These are phyloP conservation scores for Barnettozyma hawaiiensis DNA, from an alignment of 1,139 yeast genomes.

Conservation along the genomic window DNA sequence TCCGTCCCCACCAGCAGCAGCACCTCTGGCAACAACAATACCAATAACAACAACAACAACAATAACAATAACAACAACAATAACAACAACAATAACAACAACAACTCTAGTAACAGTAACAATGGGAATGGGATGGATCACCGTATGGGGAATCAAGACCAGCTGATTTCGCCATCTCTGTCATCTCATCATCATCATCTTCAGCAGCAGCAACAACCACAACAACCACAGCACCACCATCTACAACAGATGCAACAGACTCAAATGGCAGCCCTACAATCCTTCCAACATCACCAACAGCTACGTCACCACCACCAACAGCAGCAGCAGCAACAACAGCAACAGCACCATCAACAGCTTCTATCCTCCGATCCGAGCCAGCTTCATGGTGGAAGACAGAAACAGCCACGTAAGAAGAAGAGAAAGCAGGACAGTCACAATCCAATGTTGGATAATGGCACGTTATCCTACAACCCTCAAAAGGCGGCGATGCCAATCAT, in stretches of 20 bases:
- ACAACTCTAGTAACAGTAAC: constrained; percentile 7
- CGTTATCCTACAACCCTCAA: background rate
- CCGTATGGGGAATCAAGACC: constrained; percentile 15
- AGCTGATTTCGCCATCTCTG: constrained; percentile 16
- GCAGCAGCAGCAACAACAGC: background rate
- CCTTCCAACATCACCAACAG: background rate
- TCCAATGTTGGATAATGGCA: constrained; percentile 2
- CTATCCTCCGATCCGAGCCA: background rate
- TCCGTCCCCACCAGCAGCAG: constrained; percentile 12
- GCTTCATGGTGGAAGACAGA: background rate
- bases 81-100: constrained; percentile 1
- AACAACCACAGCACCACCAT: constrained; percentile 11
- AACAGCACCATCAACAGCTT: background rate
- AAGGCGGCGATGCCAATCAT: constrained; percentile 1
- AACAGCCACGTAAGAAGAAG: constrained; percentile 3
- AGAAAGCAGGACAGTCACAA: constrained; percentile 1
- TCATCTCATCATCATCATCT: constrained; percentile 9
- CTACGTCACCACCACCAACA: background rate
- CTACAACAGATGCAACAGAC: constrained; percentile 7
- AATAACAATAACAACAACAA: background rate
- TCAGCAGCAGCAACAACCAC: constrained; percentile 10
- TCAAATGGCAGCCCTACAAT: too few relatives aligned
- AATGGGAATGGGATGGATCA: constrained; percentile 5
- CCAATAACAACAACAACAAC: constrained; percentile 8
- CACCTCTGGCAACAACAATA: background rate